Conservation (phyloP, 2,329 filamentous ascomycete species). For the Corynespora cassiicola region DNA sequence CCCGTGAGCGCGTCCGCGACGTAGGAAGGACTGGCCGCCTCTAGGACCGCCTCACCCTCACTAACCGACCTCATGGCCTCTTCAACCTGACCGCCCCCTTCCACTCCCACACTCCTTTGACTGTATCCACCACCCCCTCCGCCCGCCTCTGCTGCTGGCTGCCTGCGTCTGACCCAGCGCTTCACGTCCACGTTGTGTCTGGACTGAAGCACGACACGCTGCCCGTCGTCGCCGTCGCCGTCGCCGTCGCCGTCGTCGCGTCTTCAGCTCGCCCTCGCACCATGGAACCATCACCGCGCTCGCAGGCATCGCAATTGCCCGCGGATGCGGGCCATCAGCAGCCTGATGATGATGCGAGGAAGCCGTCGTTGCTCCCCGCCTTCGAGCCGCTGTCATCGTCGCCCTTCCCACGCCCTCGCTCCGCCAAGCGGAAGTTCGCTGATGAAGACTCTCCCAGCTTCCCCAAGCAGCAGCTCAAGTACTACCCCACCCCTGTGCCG, state of each 20-base stretch:
- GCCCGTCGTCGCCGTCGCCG: no score
- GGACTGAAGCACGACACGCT: conserved; percentile 32
- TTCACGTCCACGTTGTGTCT: conserved; percentile 28
- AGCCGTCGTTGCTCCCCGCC: conserved; percentile 74
- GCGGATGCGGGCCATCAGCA: conserved; percentile 31
- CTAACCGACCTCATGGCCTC: conserved; percentile 45
- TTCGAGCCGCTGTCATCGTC: conserved; percentile 84
- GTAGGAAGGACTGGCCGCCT: conserved; percentile 21
- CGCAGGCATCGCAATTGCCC: conserved; percentile 31
- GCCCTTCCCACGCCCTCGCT: conserved; percentile 68
- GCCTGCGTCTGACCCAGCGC: conserved; percentile 26
- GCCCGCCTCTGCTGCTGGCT: conserved; percentile 27
- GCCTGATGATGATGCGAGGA: conserved; percentile 58
- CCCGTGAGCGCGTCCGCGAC: conserved; percentile 29
- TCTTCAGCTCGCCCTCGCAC: conserved; percentile 24
- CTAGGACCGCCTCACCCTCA: conserved; percentile 33
- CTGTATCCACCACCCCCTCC: conserved; percentile 20
- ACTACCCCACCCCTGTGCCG: conserved; percentile 90
- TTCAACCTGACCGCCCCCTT: conserved; percentile 33
- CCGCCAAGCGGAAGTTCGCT: conserved; percentile 71
- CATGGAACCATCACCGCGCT: conserved; percentile 42
- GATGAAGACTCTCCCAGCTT: conserved; percentile 55
- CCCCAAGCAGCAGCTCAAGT: conserved; percentile 63
- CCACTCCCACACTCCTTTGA: conserved; percentile 18
- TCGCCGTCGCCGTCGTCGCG: no score